phyloP scores from a whole-genome alignment of 345 rosid species.

The Geranium rotundifolium region DNA sequence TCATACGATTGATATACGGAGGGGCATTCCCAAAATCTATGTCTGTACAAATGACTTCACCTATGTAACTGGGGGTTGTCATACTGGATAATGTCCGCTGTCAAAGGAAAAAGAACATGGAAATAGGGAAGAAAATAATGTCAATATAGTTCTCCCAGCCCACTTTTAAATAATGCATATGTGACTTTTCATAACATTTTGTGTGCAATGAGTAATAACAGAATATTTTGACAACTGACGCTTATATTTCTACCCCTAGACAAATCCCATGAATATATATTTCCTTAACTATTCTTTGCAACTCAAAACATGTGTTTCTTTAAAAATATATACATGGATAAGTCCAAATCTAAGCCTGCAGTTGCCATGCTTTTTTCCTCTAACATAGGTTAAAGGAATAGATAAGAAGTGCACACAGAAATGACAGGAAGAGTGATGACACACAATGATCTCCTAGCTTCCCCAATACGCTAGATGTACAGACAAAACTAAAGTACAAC shows the following conservation, averaged over 20 bases:
- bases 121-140: background rate
- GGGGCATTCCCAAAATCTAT: constrained; percentile 64
- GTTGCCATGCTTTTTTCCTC: too few relatives aligned
- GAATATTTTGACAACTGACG: too few relatives aligned
- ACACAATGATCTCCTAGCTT: constrained; percentile 1
- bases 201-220: too few relatives aligned
- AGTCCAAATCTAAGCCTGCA: too few relatives aligned
- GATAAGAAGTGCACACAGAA: background rate
- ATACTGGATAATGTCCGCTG: constrained; percentile 78
- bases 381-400: constrained; percentile 2
- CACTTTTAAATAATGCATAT: background rate
- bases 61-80: constrained; percentile 84
- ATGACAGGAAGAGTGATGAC: constrained; percentile 2
- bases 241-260: too few relatives aligned
- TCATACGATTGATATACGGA: constrained; percentile 69
- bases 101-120: constrained; percentile 8
- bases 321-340: too few relatives aligned
- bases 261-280: too few relatives aligned
- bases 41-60: constrained; percentile 57
- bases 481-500: too few relatives aligned
- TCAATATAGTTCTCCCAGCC: background rate
- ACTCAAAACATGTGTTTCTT: too few relatives aligned
- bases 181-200: background rate
- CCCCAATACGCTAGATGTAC: background rate
- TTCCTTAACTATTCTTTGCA: too few relatives aligned